A percentile compares a stretch with the other conserved stretches of the same genome.
Evolutionary conservation across 169 alveolate species (phyloP).

Genomic region (Perkinsus chesapeaki): DNA sequence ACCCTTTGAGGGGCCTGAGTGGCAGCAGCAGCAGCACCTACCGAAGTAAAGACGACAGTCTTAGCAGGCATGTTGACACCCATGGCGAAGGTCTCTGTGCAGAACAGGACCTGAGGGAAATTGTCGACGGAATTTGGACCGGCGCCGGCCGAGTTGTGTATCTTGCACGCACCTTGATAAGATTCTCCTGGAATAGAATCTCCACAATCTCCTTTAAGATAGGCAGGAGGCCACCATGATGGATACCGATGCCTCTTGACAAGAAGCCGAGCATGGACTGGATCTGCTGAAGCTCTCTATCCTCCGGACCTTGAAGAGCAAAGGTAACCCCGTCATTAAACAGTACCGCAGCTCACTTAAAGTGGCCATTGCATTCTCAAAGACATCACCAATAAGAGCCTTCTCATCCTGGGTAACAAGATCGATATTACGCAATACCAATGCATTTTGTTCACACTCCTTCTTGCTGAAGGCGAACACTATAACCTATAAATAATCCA

Average conservation of each 20-base stretch:
- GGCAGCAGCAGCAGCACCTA: neutral
- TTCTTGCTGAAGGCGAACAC: conserved; percentile 93
- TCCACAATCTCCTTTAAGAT: conserved; percentile 93
- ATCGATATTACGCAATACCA: conserved; percentile 65
- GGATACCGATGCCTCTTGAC: conserved; percentile 92
- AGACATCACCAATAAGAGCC: conserved; percentile 80
- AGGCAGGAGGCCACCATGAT: conserved; percentile 97
- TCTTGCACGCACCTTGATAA: conserved; percentile 78
- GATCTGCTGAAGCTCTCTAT: conserved; percentile 84
- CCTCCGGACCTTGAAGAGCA: conserved; percentile 30
- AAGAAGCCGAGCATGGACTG: conserved; percentile 79
- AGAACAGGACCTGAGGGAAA: conserved; percentile 54
- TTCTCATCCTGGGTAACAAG: conserved; percentile 70
- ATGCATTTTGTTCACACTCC: conserved; percentile 93
- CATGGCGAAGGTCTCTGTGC: conserved; percentile 96
- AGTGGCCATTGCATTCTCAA: conserved; percentile 90
- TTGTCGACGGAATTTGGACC: neutral
- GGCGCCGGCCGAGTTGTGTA: neutral
- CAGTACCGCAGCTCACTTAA: conserved; percentile 43
- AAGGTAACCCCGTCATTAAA: neutral
- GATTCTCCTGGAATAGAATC: conserved; percentile 90
- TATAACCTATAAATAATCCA: conserved; percentile 91
- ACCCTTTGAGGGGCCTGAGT: neutral
- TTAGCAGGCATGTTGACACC: conserved; percentile 98
- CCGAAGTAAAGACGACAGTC: conserved; percentile 91